phyloP scores from a whole-genome alignment of 352 stramenopile species.

The Globisporangium heterothallicum region DNA sequence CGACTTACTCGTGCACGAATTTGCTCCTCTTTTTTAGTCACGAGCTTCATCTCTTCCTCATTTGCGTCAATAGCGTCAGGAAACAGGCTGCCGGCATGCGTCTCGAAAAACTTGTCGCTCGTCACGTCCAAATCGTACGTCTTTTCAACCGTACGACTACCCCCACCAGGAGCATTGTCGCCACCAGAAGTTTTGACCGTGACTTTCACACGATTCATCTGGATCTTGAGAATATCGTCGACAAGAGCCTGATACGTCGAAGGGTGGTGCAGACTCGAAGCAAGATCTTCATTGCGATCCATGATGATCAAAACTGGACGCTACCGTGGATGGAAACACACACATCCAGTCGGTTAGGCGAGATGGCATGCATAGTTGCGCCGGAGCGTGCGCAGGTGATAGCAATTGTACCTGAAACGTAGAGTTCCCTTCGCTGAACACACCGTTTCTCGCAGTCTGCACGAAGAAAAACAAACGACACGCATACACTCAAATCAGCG shows the following conservation, averaged over 20 bases:
- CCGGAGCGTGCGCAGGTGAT: too few species aligned
- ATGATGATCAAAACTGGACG: constrained; percentile 95
- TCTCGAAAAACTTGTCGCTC: constrained; percentile 78
- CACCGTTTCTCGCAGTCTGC: constrained; percentile 52
- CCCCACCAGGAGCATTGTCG: constrained; percentile 8
- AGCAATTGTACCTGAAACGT: constrained; percentile 64
- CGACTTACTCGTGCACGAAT: constrained; percentile 49
- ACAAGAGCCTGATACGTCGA: constrained; percentile 93
- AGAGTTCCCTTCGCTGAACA: constrained; percentile 52
- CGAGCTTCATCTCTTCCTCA: constrained; percentile 85
- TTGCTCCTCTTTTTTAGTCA: constrained; percentile 82
- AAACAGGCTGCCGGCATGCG: constrained; percentile 70
- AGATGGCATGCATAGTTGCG: too few species aligned
- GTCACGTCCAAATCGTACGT: constrained; percentile 80
- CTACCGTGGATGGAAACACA: constrained; percentile 27
- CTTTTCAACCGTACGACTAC: constrained; percentile 42
- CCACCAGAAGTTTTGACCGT: constrained; percentile 51
- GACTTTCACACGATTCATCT: constrained; percentile 95
- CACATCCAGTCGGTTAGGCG: too few species aligned
- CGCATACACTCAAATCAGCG: too few species aligned
- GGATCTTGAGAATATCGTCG: constrained; percentile 94
- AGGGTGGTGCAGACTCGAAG: constrained; percentile 93
- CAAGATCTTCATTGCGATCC: constrained; percentile 96
- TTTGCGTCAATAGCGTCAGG: constrained; percentile 83
- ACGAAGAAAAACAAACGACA: background rate